A percentile compares a stretch with the other conserved stretches of the same genome.
Evolutionary conservation across 805 yeast species (phyloP).

Genomic region (Candida peoriensis): DNA sequence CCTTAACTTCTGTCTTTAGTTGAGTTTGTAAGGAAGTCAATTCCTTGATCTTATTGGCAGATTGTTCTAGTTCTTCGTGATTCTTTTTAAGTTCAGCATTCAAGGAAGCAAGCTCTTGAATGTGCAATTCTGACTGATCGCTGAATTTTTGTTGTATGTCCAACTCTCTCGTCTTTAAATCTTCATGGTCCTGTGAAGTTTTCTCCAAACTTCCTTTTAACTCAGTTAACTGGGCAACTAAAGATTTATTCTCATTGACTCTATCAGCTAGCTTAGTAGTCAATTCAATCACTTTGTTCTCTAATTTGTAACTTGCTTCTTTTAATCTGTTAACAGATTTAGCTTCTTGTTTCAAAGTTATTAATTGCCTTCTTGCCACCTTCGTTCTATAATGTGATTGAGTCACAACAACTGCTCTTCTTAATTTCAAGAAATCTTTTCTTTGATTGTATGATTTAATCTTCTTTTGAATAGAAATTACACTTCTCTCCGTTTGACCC

Average conservation of each 20-base stretch:
- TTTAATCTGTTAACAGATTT: conserved; percentile 85
- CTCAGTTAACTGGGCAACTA: conserved; percentile 54
- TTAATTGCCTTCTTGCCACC: conserved; percentile 62
- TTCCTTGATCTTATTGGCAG: conserved; percentile 54
- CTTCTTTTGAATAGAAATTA: conserved; percentile 64
- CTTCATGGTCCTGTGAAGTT: conserved; percentile 46
- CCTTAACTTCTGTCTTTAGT: conserved; percentile 57
- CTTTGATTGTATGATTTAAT: conserved; percentile 70
- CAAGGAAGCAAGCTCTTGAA: conserved; percentile 40
- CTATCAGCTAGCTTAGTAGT: conserved; percentile 79
- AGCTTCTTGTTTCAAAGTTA: conserved; percentile 73
- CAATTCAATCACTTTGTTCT: conserved; percentile 94
- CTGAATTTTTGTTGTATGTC: conserved; percentile 45
- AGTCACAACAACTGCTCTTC: conserved; percentile 57
- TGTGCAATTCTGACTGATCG: conserved; percentile 42
- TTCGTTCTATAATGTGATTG: conserved; percentile 79
- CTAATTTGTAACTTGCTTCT: conserved; percentile 89
- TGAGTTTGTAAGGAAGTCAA: conserved; percentile 56
- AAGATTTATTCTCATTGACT: conserved; percentile 74
- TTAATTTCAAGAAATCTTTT: conserved; percentile 38
- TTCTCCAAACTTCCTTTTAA: conserved; percentile 49
- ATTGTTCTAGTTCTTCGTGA: conserved; percentile 50
- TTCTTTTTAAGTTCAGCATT: conserved; percentile 52
- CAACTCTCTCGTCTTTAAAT: conserved; percentile 48
- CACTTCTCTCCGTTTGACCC: conserved; percentile 56